phyloP scores from a whole-genome alignment of 2,329 filamentous ascomycete species.

The Cladosporium sp. region DNA sequence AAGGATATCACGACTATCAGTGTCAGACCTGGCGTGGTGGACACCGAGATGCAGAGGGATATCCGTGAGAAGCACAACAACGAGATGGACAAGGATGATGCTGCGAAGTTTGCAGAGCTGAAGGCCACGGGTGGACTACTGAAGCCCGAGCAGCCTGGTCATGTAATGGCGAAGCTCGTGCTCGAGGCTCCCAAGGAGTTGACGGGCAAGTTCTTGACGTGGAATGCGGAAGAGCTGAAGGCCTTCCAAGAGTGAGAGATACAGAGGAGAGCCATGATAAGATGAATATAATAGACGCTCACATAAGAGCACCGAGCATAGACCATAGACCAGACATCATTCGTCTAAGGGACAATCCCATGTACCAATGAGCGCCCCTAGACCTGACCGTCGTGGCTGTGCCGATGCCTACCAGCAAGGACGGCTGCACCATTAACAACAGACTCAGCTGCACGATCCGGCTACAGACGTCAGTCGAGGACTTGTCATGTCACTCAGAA shows the following conservation, averaged over 20 bases:
- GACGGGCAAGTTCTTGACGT: slow-evolving; percentile 73
- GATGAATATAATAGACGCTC: no score
- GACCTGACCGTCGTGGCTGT: no score
- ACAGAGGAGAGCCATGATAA: no score
- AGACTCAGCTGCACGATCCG: no score
- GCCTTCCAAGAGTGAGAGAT: slow-evolving; percentile 25
- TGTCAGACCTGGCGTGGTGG: slow-evolving; percentile 74
- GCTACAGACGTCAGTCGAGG: no score
- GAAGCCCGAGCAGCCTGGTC: slow-evolving; percentile 76
- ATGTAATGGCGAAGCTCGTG: slow-evolving; percentile 78
- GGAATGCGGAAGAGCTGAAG: slow-evolving; percentile 33
- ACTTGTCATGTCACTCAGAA: no score
- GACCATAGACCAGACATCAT: no score
- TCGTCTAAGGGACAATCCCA: no score
- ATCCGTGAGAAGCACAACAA: slow-evolving; percentile 68
- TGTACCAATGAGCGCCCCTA: no score
- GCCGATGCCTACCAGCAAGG: no score
- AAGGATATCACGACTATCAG: slow-evolving; percentile 68
- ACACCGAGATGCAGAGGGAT: slow-evolving; percentile 86
- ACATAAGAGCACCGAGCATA: no score
- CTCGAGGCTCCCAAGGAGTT: slow-evolving; percentile 61
- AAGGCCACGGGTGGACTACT: slow-evolving; percentile 70
- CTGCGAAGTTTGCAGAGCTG: slow-evolving; percentile 62
- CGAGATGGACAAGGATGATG: slow-evolving; percentile 55
- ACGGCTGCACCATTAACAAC: no score